phyloP scores from a whole-genome alignment of 2,329 filamentous ascomycete genomes.

The Ustilaginoidea virens region DNA sequence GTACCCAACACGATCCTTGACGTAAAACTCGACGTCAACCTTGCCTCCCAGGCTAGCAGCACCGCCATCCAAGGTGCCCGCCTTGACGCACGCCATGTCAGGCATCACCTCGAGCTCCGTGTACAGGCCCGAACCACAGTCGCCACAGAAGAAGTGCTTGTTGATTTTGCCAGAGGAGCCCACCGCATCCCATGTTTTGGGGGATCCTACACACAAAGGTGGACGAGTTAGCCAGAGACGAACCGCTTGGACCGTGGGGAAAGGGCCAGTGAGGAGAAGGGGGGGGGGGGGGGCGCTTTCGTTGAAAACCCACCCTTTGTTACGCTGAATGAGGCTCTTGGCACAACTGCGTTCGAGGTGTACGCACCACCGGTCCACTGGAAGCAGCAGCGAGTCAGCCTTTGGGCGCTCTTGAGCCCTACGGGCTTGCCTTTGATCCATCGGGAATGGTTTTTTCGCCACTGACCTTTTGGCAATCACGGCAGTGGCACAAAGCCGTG shows the following conservation, averaged over 20 bases:
- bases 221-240: not conserved
- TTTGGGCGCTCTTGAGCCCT: not conserved
- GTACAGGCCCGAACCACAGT: slow-evolving; percentile 34
- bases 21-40: slow-evolving; percentile 36
- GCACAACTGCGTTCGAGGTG: slow-evolving; percentile 37
- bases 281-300: too few relatives aligned
- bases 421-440: not conserved
- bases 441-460: not conserved
- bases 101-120: slow-evolving; percentile 38
- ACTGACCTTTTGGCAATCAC: slow-evolving; percentile 36
- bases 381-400: not conserved
- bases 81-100: slow-evolving; percentile 32
- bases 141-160: slow-evolving; percentile 38
- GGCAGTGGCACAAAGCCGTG: slow-evolving; percentile 35
- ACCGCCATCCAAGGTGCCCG: slow-evolving; percentile 32
- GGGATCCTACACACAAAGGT: slow-evolving; percentile 18
- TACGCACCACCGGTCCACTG: slow-evolving; percentile 37
- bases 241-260: not conserved
- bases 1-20: slow-evolving; percentile 31
- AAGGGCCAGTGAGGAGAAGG: not conserved
- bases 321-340: slow-evolving; percentile 28
- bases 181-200: slow-evolving; percentile 28
- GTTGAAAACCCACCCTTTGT: slow-evolving; percentile 27
- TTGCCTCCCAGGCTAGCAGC: slow-evolving; percentile 24
- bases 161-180: slow-evolving; percentile 38